Base-by-base conservation (phyloP, 495 filamentous ascomycete species). In the Platismatia glauca region DNA sequence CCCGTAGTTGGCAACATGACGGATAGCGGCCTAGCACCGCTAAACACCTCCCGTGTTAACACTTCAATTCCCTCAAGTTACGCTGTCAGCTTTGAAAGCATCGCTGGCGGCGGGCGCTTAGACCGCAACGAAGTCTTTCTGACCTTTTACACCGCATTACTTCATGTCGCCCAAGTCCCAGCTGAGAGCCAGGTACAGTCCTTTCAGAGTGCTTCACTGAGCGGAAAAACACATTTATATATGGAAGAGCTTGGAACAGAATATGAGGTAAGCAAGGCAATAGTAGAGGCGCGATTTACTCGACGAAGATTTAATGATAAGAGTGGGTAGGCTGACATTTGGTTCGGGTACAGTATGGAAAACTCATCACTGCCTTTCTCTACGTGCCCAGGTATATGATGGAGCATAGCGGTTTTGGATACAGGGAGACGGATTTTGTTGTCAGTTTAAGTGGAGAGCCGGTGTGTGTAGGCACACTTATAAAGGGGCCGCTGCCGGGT, bases 111-210 rank as follows among this genome's bases (percentile, higher is more conserved):
- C 8, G 15, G 4, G 8, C 34, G 4, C 15, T 3, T 58, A 3
- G 8, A 58, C n/a, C 34, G 34, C 55, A 58, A 58, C 33, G 55
- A 58, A 5, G 33, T 58, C 22, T 58, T 58, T 16, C 34, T 58
- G 9, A 39, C 55, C 13, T 58, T 58, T 6, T 27, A 16, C 8
- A 24, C 3, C 15, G 55, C 55, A 7, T 4, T 58, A 11, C 12
- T 37, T 1, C 55, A 58, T 16, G 55, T 31, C 34, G 34, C 55
- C 18, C 34, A 39, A 31, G 39, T 39, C 34, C 13, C 34, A 0
- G 34, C 34, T 12, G 35, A 7, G 2, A 9, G 2, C 1, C 34
- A 22, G 29, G 24, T 58, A 34, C 11, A n/a, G n/a, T 1, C 18
- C 0, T 58, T 58, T 11, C 1, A 13, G 18, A 22, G n/a, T 24